These are phyloP conservation scores for Rostrohypoxylon terebratum DNA, from an alignment of 495 filamentous ascomycete species.

Conservation along the genomic window DNA sequence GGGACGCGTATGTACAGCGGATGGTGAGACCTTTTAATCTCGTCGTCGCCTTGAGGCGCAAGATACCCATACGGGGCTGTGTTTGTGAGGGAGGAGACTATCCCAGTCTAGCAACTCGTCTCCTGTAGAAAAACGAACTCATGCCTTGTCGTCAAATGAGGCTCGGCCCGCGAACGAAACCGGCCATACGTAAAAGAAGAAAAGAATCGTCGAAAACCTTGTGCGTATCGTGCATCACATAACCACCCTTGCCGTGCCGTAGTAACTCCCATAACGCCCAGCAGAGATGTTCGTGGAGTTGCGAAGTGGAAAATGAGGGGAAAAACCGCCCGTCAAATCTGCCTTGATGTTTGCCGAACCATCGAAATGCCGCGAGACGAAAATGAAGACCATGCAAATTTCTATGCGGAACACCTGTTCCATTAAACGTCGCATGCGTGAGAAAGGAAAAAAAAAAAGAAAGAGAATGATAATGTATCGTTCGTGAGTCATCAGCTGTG, in stretches of 20 bases:
- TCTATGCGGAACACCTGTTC: constrained; percentile 42
- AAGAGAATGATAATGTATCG: background rate
- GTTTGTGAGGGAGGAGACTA: constrained; percentile 25
- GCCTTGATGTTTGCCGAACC: constrained; percentile 36
- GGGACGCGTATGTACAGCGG: constrained; percentile 28
- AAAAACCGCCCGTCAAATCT: constrained; percentile 25
- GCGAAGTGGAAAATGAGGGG: constrained; percentile 21
- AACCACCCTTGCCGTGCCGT: constrained; percentile 22
- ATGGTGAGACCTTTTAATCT: constrained; percentile 10
- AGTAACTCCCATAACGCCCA: constrained; percentile 37
- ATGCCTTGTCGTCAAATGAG: constrained; percentile 33
- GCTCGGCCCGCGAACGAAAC: constrained; percentile 8
- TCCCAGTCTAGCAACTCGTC: constrained; percentile 36
- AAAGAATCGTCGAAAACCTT: constrained; percentile 25
- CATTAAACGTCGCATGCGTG: constrained; percentile 38
- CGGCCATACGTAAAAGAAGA: constrained; percentile 16
- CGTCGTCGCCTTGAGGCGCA: constrained; percentile 29
- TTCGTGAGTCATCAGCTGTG: background rate
- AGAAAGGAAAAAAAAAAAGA: constrained; percentile 13
- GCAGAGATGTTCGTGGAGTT: constrained; percentile 27
- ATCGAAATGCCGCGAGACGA: constrained; percentile 32
- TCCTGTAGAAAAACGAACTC: constrained; percentile 16
- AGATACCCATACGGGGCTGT: constrained; percentile 17
- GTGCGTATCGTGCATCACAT: constrained; percentile 40
- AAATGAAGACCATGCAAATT: constrained; percentile 37